These are phyloP conservation scores for Puya raimondii DNA, from an alignment of 176 grass and related monocot species.

Conservation along the genomic window DNA sequence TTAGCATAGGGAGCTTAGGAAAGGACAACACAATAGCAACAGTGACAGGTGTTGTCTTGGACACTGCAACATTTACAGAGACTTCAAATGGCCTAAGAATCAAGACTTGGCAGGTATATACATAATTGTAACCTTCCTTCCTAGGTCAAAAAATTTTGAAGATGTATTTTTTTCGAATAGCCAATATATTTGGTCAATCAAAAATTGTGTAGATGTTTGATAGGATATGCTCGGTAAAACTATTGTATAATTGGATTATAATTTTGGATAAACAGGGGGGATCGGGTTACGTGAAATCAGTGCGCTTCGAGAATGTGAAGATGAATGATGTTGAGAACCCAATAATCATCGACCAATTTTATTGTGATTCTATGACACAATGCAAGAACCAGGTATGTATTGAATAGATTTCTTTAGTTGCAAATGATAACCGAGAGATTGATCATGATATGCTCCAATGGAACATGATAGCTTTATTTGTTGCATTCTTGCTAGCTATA, in stretches of 20 bases:
- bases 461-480: constrained; percentile 5
- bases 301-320: constrained; percentile 52
- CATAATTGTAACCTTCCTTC: not conserved
- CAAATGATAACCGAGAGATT: not conserved
- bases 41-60: constrained; percentile 44
- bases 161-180: not conserved
- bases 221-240: not conserved
- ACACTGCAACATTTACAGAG: constrained; percentile 35
- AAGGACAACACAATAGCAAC: constrained; percentile 46
- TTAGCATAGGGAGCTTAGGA: constrained; percentile 84
- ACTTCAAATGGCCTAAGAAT: constrained; percentile 79
- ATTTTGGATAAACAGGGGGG: constrained; percentile 39
- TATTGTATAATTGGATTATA: not conserved
- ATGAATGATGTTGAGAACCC: constrained; percentile 68
- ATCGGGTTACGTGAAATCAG: constrained; percentile 43
- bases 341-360: constrained; percentile 96
- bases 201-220: not conserved
- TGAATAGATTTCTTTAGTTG: not conserved
- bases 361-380: constrained; percentile 41
- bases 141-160: not conserved
- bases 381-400: constrained; percentile 45
- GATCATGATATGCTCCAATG: not conserved
- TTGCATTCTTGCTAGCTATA: not conserved
- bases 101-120: constrained; percentile 80
- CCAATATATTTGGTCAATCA: not conserved